Evolutionary conservation across 1,284 basidiomycete genomes (phyloP), one percentile per base, ranked within the genome.

Genomic region (Pseudozyma thailandica): DNA sequence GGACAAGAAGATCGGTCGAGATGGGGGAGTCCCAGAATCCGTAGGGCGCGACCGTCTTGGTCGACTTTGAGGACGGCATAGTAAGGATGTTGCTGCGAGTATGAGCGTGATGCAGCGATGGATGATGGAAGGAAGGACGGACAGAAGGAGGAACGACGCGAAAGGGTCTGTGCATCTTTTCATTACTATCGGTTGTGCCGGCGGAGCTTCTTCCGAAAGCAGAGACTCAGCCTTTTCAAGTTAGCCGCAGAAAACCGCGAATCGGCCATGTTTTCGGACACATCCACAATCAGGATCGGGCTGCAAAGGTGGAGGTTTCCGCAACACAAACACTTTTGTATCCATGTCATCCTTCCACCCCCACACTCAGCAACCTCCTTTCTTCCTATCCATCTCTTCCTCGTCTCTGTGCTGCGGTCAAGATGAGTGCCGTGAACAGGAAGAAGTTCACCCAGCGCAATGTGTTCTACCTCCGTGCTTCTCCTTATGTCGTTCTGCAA

Each of bases 21-120:
- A 90, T 86, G 13, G 87, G 86, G 4, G 89, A 89, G 26, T 84
- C 88, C 90, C 79, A 81, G 18, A 64, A 50, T 43, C 79, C 79
- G 53, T 78, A 79, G 3, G 74, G 72, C 1, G 79, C 76, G 4
- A 75, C 47, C 15, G 66, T 74, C 20, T 59, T 71, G 35, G 42
- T 26, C 5, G 21, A 9, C 12, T 44, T 52, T 9, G 51, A 43
- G 7, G 51, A 46, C 20, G 58, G 38, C 63, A 66, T 68, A 13
- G 30, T 63, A 13, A 16, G 1, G 2, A 12, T 15, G 37, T 26
- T 9, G 25, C 16, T 13, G 30, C 21, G n/a, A 21, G 16, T 21
- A 3, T 23, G 26, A 30, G 27, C 8, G 27, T 30, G 38, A 21
- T 42, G 37, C 16, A n/a, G 25, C 12, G 41, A 33, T 28, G 28